Evolutionary conservation across 2,329 filamentous ascomycete genomes (phyloP), one percentile per base, ranked within the genome.

Genomic region (Hyphodiscus sp.): DNA sequence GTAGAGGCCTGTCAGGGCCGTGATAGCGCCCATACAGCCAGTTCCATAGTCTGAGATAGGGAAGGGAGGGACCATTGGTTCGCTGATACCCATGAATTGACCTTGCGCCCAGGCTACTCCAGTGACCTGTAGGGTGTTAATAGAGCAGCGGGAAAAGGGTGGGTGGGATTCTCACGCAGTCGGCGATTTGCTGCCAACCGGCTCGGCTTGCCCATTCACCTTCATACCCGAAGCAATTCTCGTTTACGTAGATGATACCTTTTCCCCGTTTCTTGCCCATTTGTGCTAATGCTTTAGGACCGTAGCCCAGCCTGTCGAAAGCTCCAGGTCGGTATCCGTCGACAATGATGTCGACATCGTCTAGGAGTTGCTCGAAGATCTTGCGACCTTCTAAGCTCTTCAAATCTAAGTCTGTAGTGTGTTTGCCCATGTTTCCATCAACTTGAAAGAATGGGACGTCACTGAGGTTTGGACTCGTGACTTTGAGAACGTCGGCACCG

Each of bases 181-280:
- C 84, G 10, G 82, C 82, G 62, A 86, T 86, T 59, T 85, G 82
- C 63, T 86, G 85, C 84, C 85, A 87, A 10, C 85, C 85, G 3
- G 82, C 78, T 1, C 84, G 74, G 11, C 70, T 67, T 1, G 79
- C 75, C 84, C 83, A 87, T 55, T 83, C 79, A 7, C 76, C 79
- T 11, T 75, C 71, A 33, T 79, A 82, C 0, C 85, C 85, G 61
- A 87, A 87, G 65, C 84, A 87, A 65, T 87, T 83, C 67, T 88
- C 85, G 41, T 79, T 79, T 7, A 86, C 81, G 59, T 86, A 85
- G 11, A 87, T 74, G 41, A 83, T 45, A 42, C 43, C 53, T 41
- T 48, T 48, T 20, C 77, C 75, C 6, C 83, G 74, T 57, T 73
- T 67, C 50, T 73, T 70, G 1, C 78, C 80, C 42, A 83, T 64